These are phyloP conservation scores for Penicillium canariense DNA, from an alignment of 495 filamentous ascomycete species.

Conservation along the genomic window DNA sequence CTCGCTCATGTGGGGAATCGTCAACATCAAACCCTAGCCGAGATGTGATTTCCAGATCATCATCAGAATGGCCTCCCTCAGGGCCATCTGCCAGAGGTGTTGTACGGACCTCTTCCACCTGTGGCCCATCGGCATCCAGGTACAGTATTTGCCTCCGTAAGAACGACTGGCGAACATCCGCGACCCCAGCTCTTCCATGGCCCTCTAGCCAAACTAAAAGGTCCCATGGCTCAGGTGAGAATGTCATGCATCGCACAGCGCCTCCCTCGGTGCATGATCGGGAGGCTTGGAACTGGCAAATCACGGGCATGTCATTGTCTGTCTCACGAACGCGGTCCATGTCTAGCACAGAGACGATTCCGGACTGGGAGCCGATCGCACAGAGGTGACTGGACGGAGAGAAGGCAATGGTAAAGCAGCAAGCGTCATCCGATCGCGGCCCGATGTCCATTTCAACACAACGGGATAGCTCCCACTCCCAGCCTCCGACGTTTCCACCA, in stretches of 20 bases:
- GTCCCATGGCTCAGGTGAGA: conserved; percentile 86
- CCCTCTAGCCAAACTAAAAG: conserved; percentile 93
- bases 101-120: conserved; percentile 52
- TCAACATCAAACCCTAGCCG: conserved; percentile 35
- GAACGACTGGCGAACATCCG: conserved; percentile 78
- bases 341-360: conserved; percentile 68
- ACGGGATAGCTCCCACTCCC: conserved; percentile 37
- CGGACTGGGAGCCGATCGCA: conserved; percentile 69
- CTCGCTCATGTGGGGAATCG: conserved; percentile 19
- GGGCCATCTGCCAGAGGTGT: conserved; percentile 37
- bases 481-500: conserved; percentile 41
- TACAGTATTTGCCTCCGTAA: conserved; percentile 69
- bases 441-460: conserved; percentile 40
- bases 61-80: conserved; percentile 22
- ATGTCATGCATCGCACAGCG: conserved; percentile 86
- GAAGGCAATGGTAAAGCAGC: conserved; percentile 70
- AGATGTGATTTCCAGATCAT: conserved; percentile 23
- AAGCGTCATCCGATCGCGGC: conserved; percentile 36
- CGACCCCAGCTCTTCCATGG: conserved; percentile 76
- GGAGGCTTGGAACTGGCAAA: conserved; percentile 56
- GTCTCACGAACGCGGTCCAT: conserved; percentile 47
- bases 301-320: conserved; percentile 34
- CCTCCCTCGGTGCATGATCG: conserved; percentile 60
- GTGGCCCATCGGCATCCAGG: conserved; percentile 56
- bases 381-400: conserved; percentile 65